Base-by-base conservation (phyloP, 139 green algal species). In the Dunaliella primolecta region DNA sequence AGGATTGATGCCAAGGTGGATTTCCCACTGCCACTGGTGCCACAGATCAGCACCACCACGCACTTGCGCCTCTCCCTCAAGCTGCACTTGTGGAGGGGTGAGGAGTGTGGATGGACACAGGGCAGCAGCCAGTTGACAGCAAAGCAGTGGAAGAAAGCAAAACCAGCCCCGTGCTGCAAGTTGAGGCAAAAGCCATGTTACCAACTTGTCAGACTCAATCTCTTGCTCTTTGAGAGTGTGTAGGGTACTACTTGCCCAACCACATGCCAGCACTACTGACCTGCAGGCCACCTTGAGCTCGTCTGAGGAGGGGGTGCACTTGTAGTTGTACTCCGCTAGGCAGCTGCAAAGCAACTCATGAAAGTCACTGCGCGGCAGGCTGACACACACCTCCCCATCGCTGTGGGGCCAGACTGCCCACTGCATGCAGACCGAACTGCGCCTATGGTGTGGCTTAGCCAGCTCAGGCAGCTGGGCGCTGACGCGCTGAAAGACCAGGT, bases 1-100 rank as follows among this genome's bases (percentile, higher is more conserved):
- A 99, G 86, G 78, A 99, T 93, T 0, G 94, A 96, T 2, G 96
- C 96, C 75, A 99, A 89, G 29, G 96, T 99, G 36, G 94, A 98
- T 89, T 99, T 99, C 86, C 96, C 96, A 0, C 93, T 97, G 72
- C 96, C 96, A 80, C 94, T 97, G n/a, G 95, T 97, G 56, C 95
- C 95, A 75, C 94, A 94, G 57, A 98, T 89, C 78, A 98, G 87
- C 55, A 98, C 90, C 23, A 93, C 92, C 32, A 97, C 88, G 55
- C 89, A 91, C 21, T 87, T 83, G 11, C 89, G 78, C 30, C 90
- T 83, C 85, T 95, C 92, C 64, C 84, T 83, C 30, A 95, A 84
- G 76, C 93, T 95, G 90, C 83, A 88, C 0, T 0, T 21, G 21
- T 64, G 71, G 38, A 36, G 15, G 57, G 38, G 3, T 1, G 29